A percentile compares a stretch with the other conserved stretches of the same genome.
phyloP scores from a whole-genome alignment of 129 eudicot genomes.

The Tanacetum coccineum region DNA sequence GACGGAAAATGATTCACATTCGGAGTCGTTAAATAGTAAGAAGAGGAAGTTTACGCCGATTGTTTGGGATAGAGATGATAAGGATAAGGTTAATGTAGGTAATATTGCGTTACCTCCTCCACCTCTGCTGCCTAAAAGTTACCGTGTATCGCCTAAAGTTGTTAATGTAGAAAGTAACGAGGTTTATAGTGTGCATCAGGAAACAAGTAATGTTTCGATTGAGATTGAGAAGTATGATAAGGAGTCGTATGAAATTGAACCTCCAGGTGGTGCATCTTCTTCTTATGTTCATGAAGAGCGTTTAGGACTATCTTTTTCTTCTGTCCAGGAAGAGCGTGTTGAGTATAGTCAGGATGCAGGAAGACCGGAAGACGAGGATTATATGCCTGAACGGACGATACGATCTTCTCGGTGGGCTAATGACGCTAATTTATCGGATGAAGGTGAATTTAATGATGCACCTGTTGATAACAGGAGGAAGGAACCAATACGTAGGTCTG shows the following conservation, averaged over 20 bases:
- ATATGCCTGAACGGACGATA: slow-evolving; percentile 51
- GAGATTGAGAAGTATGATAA: slow-evolving; percentile 33
- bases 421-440: slow-evolving; percentile 73
- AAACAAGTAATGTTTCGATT: slow-evolving; percentile 34
- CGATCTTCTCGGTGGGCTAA: slow-evolving; percentile 84
- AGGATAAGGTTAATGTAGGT: slow-evolving; percentile 36
- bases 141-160: slow-evolving; percentile 39
- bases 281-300: slow-evolving; percentile 33
- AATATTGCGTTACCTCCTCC: slow-evolving; percentile 34
- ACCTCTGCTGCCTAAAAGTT: slow-evolving; percentile 43
- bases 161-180: slow-evolving; percentile 30
- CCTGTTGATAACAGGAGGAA: slow-evolving; percentile 50
- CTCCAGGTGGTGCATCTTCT: slow-evolving; percentile 35
- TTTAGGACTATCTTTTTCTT: slow-evolving; percentile 28
- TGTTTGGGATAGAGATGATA: slow-evolving; percentile 92
- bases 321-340: slow-evolving; percentile 28
- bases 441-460: slow-evolving; percentile 64
- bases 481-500: slow-evolving; percentile 34
- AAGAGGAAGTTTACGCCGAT: slow-evolving; percentile 90
- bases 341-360: slow-evolving; percentile 29
- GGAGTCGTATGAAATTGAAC: slow-evolving; percentile 32
- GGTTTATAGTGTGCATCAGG: slow-evolving; percentile 27
- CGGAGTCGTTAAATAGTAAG: slow-evolving; percentile 27
- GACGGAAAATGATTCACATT: slow-evolving; percentile 38
- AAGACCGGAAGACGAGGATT: slow-evolving; percentile 46